Percentiles rank a stretch among this genome's conserved stretches.
phyloP scores from a whole-genome alignment of 352 stramenopile species.

The Blastocystis hominis region DNA sequence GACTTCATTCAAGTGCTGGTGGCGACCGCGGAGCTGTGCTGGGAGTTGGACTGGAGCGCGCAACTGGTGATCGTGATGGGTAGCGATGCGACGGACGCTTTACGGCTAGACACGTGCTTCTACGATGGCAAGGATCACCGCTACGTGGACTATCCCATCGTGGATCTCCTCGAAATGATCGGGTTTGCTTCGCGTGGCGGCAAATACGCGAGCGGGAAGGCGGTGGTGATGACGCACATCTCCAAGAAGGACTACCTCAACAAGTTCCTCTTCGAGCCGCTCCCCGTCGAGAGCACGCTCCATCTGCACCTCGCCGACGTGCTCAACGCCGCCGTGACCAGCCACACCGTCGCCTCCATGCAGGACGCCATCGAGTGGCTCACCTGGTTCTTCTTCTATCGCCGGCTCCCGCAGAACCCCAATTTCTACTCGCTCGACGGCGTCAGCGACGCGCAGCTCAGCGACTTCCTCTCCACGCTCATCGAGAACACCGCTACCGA shows the following conservation, averaged over 20 bases:
- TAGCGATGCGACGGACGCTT: too few relatives aligned
- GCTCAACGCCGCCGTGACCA: constrained; percentile 96
- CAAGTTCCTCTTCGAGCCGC: constrained; percentile 94
- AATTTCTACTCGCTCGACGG: constrained; percentile 98
- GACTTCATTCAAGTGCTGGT: constrained; percentile 82
- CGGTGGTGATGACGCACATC: constrained; percentile 86
- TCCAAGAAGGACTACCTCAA: constrained; percentile 95
- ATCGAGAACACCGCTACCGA: constrained; percentile 59
- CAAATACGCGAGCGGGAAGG: constrained; percentile 71
- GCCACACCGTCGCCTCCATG: constrained; percentile 92
- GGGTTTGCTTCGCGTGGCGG: constrained; percentile 66
- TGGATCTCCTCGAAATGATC: constrained; percentile 95
- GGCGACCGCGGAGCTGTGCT: constrained; percentile 83
- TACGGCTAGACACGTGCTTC: constrained; percentile 74
- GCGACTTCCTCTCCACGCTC: constrained; percentile 94
- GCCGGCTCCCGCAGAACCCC: constrained; percentile 93
- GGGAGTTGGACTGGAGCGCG: constrained; percentile 72
- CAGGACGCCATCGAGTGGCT: constrained; percentile 97
- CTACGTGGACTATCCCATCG: constrained; percentile 91
- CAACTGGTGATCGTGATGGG: constrained; percentile 93
- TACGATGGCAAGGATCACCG: constrained; percentile 87
- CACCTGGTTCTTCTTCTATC: constrained; percentile 98
- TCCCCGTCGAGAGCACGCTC: constrained; percentile 96
- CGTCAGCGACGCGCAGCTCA: constrained; percentile 78
- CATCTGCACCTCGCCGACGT: constrained; percentile 94